phyloP scores from a whole-genome alignment of 2,329 filamentous ascomycete genomes.

The Penicillium sp. region DNA sequence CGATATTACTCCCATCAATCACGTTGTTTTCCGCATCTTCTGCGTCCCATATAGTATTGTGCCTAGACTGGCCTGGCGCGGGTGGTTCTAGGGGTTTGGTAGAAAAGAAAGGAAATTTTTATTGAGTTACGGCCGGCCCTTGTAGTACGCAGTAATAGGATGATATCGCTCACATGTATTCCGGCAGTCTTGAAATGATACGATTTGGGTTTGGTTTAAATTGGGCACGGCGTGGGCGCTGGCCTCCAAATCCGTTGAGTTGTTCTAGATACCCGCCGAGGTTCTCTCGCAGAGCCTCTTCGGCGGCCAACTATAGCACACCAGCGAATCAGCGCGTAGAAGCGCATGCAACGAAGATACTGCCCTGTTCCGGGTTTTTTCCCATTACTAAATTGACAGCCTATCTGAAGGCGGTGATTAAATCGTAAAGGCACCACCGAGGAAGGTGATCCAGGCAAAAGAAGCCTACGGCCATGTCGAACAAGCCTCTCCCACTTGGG shows the following conservation, averaged over 20 bases:
- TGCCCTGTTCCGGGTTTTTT: not conserved
- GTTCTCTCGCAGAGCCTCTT: not conserved
- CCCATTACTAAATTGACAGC: not conserved
- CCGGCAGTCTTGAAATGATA: not conserved
- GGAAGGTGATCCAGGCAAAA: not conserved
- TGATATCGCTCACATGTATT: not conserved
- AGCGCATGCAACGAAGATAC: not conserved
- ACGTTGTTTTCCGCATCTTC: constrained; percentile 20
- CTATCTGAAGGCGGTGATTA: not conserved
- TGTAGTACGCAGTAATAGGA: not conserved
- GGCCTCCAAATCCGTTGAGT: not conserved
- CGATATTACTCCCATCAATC: constrained; percentile 24
- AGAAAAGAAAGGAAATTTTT: constrained; percentile 26
- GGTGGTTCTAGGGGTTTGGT: constrained; percentile 25
- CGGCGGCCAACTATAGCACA: not conserved
- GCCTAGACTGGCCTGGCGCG: constrained; percentile 32
- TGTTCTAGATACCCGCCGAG: not conserved
- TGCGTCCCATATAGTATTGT: constrained; percentile 24
- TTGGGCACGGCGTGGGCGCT: not conserved
- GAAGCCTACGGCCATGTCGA: not conserved
- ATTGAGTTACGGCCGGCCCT: constrained; percentile 2
- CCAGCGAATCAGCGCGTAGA: not conserved
- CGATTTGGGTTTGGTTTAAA: not conserved
- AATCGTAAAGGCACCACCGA: too few species aligned
- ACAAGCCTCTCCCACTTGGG: not conserved